These are phyloP conservation scores for Talinum fruticosum DNA, from an alignment of 148 eudicot species.

Conservation along the genomic window DNA sequence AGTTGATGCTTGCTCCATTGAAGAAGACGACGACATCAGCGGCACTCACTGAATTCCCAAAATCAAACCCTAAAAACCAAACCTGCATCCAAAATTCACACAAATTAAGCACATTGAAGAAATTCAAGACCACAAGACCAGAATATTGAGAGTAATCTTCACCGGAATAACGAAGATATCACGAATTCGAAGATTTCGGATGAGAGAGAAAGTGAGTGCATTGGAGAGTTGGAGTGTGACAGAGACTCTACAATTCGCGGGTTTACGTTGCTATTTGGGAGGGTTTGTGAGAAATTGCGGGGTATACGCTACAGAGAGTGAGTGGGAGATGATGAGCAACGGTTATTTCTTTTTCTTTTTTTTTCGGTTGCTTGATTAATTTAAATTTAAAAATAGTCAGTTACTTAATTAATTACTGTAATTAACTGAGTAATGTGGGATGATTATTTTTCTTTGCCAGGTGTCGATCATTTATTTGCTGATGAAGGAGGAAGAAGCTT, in stretches of 20 bases:
- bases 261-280: no score
- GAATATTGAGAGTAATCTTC: background rate
- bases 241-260: background rate
- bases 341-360: background rate
- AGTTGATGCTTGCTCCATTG: conserved; percentile 7
- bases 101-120: background rate
- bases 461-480: background rate
- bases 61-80: conserved; percentile 13
- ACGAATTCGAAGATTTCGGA: background rate
- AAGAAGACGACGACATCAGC: background rate
- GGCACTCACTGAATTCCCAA: background rate
- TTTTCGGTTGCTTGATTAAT: background rate
- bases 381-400: background rate
- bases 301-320: no score
- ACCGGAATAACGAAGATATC: background rate
- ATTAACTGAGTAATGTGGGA: background rate
- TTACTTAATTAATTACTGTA: background rate
- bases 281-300: no score
- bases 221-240: background rate
- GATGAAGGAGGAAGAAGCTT: background rate
- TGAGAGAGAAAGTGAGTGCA: background rate
- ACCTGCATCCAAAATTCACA: background rate
- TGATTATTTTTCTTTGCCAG: no score
- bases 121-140: background rate
- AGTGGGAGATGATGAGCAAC: background rate